Base-by-base conservation (phyloP, 164 flowering plant species). In the Sedum album region DNA sequence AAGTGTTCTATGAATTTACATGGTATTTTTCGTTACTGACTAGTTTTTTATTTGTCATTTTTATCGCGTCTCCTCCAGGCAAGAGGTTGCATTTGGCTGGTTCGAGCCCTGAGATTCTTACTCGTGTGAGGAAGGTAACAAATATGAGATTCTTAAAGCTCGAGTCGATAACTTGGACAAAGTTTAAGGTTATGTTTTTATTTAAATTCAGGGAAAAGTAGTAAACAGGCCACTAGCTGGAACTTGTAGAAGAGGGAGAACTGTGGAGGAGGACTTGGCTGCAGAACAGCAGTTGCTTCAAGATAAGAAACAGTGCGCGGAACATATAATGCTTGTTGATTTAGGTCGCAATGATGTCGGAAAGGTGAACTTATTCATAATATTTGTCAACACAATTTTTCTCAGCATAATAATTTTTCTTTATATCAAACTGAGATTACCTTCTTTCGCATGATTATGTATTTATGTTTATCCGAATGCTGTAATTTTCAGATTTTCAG, bases 341-440 rank as follows among this genome's bases (percentile, higher is more conserved):
- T 76, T 94, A 78, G 97, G 91, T 20, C 74, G 96, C 39, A 94
- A 94, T 81, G 97, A 93, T 76, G 96, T 91, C 71, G 98, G 98
- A 71, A 91, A 88, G 96, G 97, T 93, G 33, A 33, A 48, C 57
- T 51, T 8, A 68, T 55, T 55, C 21, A 30, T 39, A 48, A 31
- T 13, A 42, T 67, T 41, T 46, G 18, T 31, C 8, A n/a, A n/a
- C n/a, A n/a, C n/a, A n/a, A n/a, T n/a, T n/a, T n/a, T n/a, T n/a
- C n/a, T n/a, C n/a, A n/a, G n/a, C n/a, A n/a, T n/a, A n/a, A n/a
- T n/a, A n/a, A n/a, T n/a, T n/a, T n/a, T n/a, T n/a, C n/a, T n/a
- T n/a, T n/a, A n/a, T n/a, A n/a, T n/a, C n/a, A 20, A 35, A 3
- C 38, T 35, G 38, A 35, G 38, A 35, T 44, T 44, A 17, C 11